phyloP scores from a whole-genome alignment of 805 yeast species.

The Nakazawaea ishiwadae region DNA sequence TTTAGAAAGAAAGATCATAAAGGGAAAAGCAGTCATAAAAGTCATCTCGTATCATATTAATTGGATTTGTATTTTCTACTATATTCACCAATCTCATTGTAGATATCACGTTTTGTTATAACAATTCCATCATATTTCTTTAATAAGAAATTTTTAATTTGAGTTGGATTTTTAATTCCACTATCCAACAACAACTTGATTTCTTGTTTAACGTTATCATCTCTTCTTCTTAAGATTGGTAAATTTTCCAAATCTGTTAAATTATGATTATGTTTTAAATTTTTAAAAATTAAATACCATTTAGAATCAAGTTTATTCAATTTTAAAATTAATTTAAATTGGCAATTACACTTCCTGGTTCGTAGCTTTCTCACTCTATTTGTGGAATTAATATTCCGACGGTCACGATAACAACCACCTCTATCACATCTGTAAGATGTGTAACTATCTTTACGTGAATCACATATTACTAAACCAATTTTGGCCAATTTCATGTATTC shows the following conservation, averaged over 20 bases:
- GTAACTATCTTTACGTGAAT: slow-evolving; percentile 8
- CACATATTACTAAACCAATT: slow-evolving; percentile 12
- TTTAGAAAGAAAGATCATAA: too few species aligned
- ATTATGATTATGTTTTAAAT: slow-evolving; percentile 7
- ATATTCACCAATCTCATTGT: slow-evolving; percentile 11
- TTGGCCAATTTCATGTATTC: slow-evolving; percentile 6
- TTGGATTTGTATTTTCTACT: not conserved
- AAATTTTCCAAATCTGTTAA: slow-evolving; percentile 5
- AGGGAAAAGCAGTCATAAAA: too few species aligned
- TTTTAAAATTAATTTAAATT: slow-evolving; percentile 9
- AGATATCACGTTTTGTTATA: slow-evolving; percentile 11
- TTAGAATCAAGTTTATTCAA: slow-evolving; percentile 8
- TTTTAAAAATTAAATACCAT: slow-evolving; percentile 8
- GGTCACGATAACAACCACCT: slow-evolving; percentile 11
- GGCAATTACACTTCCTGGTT: slow-evolving; percentile 11
- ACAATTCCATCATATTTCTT: slow-evolving; percentile 7
- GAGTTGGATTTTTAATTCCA: slow-evolving; percentile 7
- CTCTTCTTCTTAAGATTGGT: slow-evolving; percentile 11
- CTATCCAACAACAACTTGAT: slow-evolving; percentile 5
- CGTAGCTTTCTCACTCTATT: slow-evolving; percentile 5
- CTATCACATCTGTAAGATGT: slow-evolving; percentile 12
- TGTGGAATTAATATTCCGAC: slow-evolving; percentile 3
- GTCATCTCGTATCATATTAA: too few species aligned
- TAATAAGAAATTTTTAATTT: slow-evolving; percentile 4
- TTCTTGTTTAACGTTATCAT: slow-evolving; percentile 3